These are phyloP conservation scores for Erodium trifolium DNA, from an alignment of 441 rosid species.

Conservation along the genomic window DNA sequence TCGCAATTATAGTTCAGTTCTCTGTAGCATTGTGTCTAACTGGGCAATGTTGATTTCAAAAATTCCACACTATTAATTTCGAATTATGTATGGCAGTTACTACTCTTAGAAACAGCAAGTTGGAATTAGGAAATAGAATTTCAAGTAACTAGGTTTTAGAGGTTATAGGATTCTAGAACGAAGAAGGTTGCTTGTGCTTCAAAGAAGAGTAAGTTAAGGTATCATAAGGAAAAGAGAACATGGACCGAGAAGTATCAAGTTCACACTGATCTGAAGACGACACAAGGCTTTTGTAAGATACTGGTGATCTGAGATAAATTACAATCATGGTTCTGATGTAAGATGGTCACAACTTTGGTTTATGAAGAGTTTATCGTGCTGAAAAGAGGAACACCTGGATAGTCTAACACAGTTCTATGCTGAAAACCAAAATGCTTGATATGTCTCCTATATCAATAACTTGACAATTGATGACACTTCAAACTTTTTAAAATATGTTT, in stretches of 20 bases:
- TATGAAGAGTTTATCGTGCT: background rate
- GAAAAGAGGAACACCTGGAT: background rate
- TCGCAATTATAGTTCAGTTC: background rate
- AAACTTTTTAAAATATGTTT: no score
- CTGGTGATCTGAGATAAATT: background rate
- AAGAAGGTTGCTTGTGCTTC: background rate
- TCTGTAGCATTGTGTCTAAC: background rate
- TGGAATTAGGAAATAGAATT: background rate
- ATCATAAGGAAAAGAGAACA: background rate
- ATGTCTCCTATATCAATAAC: background rate
- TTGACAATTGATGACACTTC: background rate
- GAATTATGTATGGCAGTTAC: background rate
- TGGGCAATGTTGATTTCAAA: background rate
- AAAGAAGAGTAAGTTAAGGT: slow-evolving; percentile 2
- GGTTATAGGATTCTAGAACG: background rate
- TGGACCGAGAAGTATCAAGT: background rate
- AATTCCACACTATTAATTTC: no score
- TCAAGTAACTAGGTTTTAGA: slow-evolving; percentile 8
- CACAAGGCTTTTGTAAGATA: background rate
- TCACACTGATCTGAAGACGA: background rate
- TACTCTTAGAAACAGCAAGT: background rate
- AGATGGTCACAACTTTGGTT: background rate
- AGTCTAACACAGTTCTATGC: background rate
- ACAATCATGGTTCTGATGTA: background rate
- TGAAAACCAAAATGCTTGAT: background rate